These are phyloP conservation scores for Ceratocystis papillata DNA, from an alignment of 2,329 filamentous ascomycete genomes.

Conservation along the genomic window DNA sequence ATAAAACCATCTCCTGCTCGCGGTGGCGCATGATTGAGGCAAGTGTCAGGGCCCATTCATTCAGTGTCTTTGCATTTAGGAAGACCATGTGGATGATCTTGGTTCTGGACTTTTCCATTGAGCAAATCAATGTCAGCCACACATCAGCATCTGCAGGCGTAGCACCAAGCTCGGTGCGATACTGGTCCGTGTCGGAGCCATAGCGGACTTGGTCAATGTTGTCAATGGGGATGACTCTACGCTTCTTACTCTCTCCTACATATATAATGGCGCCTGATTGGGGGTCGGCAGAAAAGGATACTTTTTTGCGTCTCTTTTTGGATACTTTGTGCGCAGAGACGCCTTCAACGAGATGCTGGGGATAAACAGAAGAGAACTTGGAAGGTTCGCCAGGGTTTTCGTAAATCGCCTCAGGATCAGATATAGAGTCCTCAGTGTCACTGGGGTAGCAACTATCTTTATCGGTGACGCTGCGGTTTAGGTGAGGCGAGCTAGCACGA, in stretches of 20 bases:
- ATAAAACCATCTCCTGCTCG: slow-evolving; percentile 78
- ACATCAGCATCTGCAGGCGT: slow-evolving; percentile 54
- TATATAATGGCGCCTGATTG: slow-evolving; percentile 68
- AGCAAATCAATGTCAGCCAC: slow-evolving; percentile 89
- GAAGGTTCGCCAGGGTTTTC: neutral
- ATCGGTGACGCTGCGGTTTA: slow-evolving; percentile 47
- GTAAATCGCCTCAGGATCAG: slow-evolving; percentile 36
- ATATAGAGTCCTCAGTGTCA: slow-evolving; percentile 39
- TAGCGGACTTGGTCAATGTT: slow-evolving; percentile 85
- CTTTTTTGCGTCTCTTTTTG: slow-evolving; percentile 65
- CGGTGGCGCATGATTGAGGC: slow-evolving; percentile 76
- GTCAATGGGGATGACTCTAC: slow-evolving; percentile 85
- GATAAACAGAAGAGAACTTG: slow-evolving; percentile 56
- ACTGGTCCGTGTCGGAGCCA: slow-evolving; percentile 75
- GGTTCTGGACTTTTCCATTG: slow-evolving; percentile 55
- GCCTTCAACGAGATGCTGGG: slow-evolving; percentile 65
- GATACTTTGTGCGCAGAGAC: slow-evolving; percentile 73
- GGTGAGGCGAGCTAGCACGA: slow-evolving; percentile 63
- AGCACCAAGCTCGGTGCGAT: slow-evolving; percentile 71
- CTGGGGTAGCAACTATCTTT: slow-evolving; percentile 40
- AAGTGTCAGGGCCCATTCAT: slow-evolving; percentile 73
- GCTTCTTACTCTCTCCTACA: slow-evolving; percentile 44
- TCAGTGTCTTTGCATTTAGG: slow-evolving; percentile 57
- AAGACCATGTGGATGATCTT: slow-evolving; percentile 86
- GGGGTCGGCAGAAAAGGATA: slow-evolving; percentile 63